These are phyloP conservation scores for Aquilaria yunnanensis DNA, from an alignment of 345 rosid species.

Conservation along the genomic window DNA sequence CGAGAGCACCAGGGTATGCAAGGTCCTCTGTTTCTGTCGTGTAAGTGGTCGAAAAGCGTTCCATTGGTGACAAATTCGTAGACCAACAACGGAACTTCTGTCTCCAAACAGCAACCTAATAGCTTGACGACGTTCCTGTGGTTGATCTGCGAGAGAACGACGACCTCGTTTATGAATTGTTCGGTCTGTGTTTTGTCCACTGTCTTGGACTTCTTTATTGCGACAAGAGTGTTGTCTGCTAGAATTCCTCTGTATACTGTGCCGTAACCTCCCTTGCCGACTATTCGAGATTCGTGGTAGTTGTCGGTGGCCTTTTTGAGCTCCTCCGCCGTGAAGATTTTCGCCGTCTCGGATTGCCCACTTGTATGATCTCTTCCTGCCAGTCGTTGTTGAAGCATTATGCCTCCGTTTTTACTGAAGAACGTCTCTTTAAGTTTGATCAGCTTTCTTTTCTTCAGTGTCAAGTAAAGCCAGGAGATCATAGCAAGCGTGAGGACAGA, in stretches of 20 bases:
- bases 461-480: conserved; percentile 10
- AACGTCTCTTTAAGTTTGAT: conserved; percentile 12
- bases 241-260: conserved; percentile 14
- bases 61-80: conserved; percentile 20
- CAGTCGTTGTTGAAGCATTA: conserved; percentile 16
- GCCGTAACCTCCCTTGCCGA: conserved; percentile 33
- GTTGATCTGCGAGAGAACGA: conserved; percentile 22
- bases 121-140: conserved; percentile 22
- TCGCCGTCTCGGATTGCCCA: conserved; percentile 2
- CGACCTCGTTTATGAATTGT: conserved; percentile 21
- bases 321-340: conserved; percentile 17
- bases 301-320: conserved; percentile 30
- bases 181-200: conserved; percentile 15
- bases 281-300: conserved; percentile 22
- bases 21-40: neutral
- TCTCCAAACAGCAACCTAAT: conserved; percentile 25
- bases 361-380: neutral
- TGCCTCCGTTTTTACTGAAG: conserved; percentile 24
- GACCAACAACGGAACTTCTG: conserved; percentile 19
- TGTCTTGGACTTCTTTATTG: conserved; percentile 19
- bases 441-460: conserved; percentile 9
- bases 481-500: neutral
- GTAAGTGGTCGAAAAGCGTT: conserved; percentile 17
- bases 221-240: conserved; percentile 11
- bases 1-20: conserved; percentile 29